Conservation (phyloP, 306 rosid species). For the Corylus avellana region DNA sequence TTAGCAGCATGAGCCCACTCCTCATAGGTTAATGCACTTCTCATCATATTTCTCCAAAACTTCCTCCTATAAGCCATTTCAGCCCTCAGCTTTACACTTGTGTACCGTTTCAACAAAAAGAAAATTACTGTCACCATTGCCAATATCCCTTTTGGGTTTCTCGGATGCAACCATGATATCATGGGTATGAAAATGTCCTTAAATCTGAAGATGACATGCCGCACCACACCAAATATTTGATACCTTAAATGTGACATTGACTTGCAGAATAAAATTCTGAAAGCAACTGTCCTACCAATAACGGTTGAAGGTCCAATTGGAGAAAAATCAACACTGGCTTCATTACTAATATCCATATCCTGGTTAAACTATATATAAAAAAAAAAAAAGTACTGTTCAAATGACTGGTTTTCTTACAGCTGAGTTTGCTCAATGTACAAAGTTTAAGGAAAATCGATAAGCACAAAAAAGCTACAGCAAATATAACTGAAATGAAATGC, state of each 20-base stretch:
- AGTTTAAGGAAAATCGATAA: neutral
- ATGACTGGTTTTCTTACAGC: slow-evolving; percentile 9
- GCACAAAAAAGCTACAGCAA: too few species aligned
- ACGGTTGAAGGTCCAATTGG: slow-evolving; percentile 86
- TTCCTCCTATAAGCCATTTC: slow-evolving; percentile 93
- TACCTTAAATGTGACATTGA: slow-evolving; percentile 70
- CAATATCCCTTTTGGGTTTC: slow-evolving; percentile 90
- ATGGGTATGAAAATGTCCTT: slow-evolving; percentile 51
- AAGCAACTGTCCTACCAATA: slow-evolving; percentile 78
- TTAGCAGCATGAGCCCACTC: slow-evolving; percentile 99
- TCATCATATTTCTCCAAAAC: slow-evolving; percentile 96
- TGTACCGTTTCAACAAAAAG: slow-evolving; percentile 74
- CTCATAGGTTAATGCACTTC: slow-evolving; percentile 84
- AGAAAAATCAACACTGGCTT: slow-evolving; percentile 77
- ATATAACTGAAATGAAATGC: too few species aligned
- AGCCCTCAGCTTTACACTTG: slow-evolving; percentile 73
- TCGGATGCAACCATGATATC: slow-evolving; percentile 78
- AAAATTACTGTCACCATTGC: slow-evolving; percentile 85
- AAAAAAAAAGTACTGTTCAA: neutral
- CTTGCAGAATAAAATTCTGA: slow-evolving; percentile 72
- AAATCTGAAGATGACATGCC: slow-evolving; percentile 45
- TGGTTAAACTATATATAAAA: neutral
- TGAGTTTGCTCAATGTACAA: slow-evolving; percentile 9
- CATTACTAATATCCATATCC: slow-evolving; percentile 86
- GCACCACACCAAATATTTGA: slow-evolving; percentile 44